Evolutionary conservation across 768 basidiomycete genomes (phyloP).

Genomic region (Pleurotus giganteus): DNA sequence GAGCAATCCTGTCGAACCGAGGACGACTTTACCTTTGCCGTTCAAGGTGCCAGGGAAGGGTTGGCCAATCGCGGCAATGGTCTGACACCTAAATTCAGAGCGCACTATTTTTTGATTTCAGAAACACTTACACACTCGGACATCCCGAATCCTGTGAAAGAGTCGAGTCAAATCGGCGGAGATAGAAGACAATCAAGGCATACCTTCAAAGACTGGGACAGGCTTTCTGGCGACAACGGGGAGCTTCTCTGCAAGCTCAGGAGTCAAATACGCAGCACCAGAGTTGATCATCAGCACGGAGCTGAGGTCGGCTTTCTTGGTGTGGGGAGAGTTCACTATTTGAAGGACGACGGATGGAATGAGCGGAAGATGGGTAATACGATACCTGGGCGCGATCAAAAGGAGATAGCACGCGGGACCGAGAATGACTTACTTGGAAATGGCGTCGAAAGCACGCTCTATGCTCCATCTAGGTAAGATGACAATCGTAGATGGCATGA

Average conservation of each 20-base stretch:
- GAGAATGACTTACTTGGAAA: constrained; percentile 53
- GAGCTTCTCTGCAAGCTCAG: constrained; percentile 45
- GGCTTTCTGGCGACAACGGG: constrained; percentile 31
- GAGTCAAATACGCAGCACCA: constrained; percentile 71
- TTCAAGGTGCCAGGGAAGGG: constrained; percentile 44
- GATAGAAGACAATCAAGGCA: constrained; percentile 9
- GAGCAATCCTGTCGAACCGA: constrained; percentile 55
- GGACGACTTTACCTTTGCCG: constrained; percentile 36
- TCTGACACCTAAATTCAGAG: constrained; percentile 34
- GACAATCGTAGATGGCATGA: constrained; percentile 45
- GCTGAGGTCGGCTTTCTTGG: constrained; percentile 50
- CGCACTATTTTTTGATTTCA: background rate
- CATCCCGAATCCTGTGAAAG: constrained; percentile 61
- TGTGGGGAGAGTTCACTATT: constrained; percentile 54
- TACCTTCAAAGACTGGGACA: constrained; percentile 44
- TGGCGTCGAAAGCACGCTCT: constrained; percentile 44
- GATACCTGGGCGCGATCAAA: constrained; percentile 40
- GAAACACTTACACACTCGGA: constrained; percentile 54
- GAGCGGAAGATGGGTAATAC: constrained; percentile 44
- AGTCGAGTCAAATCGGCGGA: background rate
- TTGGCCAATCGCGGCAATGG: constrained; percentile 46
- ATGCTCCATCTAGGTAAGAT: constrained; percentile 63
- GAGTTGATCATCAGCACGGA: constrained; percentile 40
- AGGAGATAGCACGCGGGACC: background rate
- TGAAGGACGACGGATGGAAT: constrained; percentile 69